Conservation (phyloP, 2,329 filamentous ascomycete species). For the Xylaria digitata region DNA sequence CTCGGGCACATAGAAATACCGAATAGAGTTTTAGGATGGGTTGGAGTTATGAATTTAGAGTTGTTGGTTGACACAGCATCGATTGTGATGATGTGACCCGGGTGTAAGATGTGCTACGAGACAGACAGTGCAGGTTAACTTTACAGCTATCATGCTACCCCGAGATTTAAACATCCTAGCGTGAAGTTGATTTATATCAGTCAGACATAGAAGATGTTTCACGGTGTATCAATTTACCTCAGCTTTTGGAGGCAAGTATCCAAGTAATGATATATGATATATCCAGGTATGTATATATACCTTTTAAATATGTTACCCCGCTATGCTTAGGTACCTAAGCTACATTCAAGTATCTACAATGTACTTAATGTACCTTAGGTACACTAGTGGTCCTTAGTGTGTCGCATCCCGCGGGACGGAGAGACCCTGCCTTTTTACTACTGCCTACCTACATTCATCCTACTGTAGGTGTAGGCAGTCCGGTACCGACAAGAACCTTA, state of each 20-base stretch:
- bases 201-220: too few species aligned
- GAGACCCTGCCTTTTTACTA: neutral
- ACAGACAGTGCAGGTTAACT: too few species aligned
- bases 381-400: constrained; percentile 1
- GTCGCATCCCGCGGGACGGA: constrained; percentile 32
- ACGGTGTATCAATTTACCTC: too few species aligned
- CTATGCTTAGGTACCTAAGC: neutral
- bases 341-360: neutral
- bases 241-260: too few species aligned
- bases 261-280: too few species aligned
- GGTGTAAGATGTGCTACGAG: too few species aligned
- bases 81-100: neutral
- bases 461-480: too few species aligned
- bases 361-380: neutral
- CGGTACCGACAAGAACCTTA: neutral
- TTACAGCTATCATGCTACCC: neutral
- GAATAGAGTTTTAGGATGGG: neutral
- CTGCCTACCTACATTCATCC: too few species aligned
- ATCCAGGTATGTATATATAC: neutral
- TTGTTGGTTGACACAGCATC: neutral
- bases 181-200: neutral
- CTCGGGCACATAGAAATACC: constrained; percentile 5
- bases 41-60: neutral
- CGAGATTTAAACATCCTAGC: neutral
- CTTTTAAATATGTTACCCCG: neutral